Base-by-base conservation (phyloP, 345 rosid species). In the Lepidium aucheri region DNA sequence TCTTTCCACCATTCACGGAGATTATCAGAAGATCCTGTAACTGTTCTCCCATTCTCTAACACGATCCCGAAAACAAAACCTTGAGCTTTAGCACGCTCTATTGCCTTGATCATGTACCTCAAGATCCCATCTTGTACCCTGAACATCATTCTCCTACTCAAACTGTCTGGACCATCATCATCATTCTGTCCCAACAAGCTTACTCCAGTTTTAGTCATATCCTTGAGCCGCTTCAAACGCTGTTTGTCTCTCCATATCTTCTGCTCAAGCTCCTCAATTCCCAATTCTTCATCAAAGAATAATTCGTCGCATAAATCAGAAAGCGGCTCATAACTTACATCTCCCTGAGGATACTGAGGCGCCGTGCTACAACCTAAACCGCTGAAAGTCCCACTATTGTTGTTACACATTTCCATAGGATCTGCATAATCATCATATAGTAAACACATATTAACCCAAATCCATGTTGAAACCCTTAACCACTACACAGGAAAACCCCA, bases 1-100 rank as follows among this genome's bases (percentile, higher is more conserved):
- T 90, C 97, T 83, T 85, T 94, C 99, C 99, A 94, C 99, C 99
- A 94, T 51, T 81, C 99, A 24, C 95, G 83, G 45, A 94, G 89
- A 66, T 82, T 90, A 70, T 94, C 99, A 8, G 99, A 90, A 33
- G 95, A 84, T 1, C 97, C 99, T 1, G 92, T 82, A 6, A 90
- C 93, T 0, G 97, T 96, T 66, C 81, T 86, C 15, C 99, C 96
- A 45, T 90, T 86, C 78, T 90, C 95, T 0, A 88, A 90, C 33
- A 93, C 91, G 42, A 93, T 85, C 74, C 97, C 97, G 42, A 85
- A 93, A 12, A 92, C 98, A 53, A 93, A 93, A 13, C 98, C 98
- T 71, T 93, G 92, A 50, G 96, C 97, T 51, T 86, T 88, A 33
- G 89, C 86, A 12, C 74, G 86, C 63, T 93, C 98, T 91, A 88